Evolutionary conservation across 176 grass and related monocot species (phyloP), one percentile per base, ranked within the genome.

Genomic region (Oryza meridionalis): DNA sequence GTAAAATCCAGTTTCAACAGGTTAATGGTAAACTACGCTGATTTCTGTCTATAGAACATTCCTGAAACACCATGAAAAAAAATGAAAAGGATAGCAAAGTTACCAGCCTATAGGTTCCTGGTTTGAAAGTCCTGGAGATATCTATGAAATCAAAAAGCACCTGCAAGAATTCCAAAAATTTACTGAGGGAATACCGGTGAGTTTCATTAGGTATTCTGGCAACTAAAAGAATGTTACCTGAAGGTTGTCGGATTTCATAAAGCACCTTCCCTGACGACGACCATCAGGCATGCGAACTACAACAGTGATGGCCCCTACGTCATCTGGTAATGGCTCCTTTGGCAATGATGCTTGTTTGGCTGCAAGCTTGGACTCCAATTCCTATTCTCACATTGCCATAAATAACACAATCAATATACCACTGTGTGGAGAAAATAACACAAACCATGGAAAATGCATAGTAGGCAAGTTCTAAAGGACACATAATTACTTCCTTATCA

Each of bases 81-180:
- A 33, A 75, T n/a, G 27, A 55, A 85, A 84, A 35, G 61, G 21
- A n/a, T 16, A 13, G 67, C 65, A 50, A 40, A 81, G 55, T 94
- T 99, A 99, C 97, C 97, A 99, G 84, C 86, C 88, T 90, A 81
- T 96, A 99, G 24, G 91, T 89, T 85, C 90, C 86, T 86, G 97
- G 97, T 82, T 99, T 99, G 77, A 99, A 92, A 79, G 88, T 82
- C 84, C 79, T 92, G 66, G 89, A 89, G 86, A 94, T 75, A 68
- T 99, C 97, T 61, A 99, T 96, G 76, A 94, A 99, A 90, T 99
- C 86, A 82, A 94, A 94, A 87, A 99, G 89, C 63, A 78, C 85
- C 97, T 99, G 89, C 89, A 91, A 77, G 49, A 73, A 87, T 43
- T 40, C 47, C 77, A 78, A 13, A 77, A 82, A 75, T 17, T 87